Base-by-base conservation (phyloP, 2,329 filamentous ascomycete species). In the Fusarium aywerte region DNA sequence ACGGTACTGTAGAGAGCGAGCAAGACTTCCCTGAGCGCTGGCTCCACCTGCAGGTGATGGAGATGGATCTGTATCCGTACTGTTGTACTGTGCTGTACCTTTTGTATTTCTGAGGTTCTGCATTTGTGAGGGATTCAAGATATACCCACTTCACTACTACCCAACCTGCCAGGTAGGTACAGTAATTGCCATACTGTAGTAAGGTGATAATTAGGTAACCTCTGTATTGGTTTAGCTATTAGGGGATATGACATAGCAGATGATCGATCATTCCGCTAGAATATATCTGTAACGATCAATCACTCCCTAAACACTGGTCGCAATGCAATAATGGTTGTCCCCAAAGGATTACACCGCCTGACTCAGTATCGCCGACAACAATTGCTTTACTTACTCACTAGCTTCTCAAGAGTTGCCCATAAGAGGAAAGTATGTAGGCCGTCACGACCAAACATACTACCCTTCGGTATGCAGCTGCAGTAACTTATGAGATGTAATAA, bases 361-460 rank as follows among this genome's bases (percentile, higher is more conserved):
- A 68, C 65, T 68, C 65, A 68, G 65, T 58, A 45, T 56, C 42
- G 36, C 48, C 21, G 42, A 36, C 42, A 32, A 32, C 42, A 23
- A 59, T 33, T 45, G 39, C 42, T 58, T 51, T 13, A 40, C 52
- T 27, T 49, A 27, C n/a, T 63, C n/a, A 49, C 21, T 42, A 65
- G 60, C 49, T 33, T 68, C 65, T 68, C 62, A 31, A 40, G 33
- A 36, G 32, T 44, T 62, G 21, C 27, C 65, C 56, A 36, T 50
- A 66, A 62, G 29, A 48, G 43, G 60, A 43, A 68, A 54, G 18
- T 21, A 32, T 53, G 44, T 55, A 54, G 21, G 23, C 39, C 36
- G 16, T n/a, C 32, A 13, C n/a, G 11, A 20, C 25, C 21, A 29
- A 8, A 16, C 10, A n/a, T 16, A 27, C 38, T 32, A 9, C 16